phyloP scores from a whole-genome alignment of 2,329 filamentous ascomycete genomes.

The Epichloe gansuensis region DNA sequence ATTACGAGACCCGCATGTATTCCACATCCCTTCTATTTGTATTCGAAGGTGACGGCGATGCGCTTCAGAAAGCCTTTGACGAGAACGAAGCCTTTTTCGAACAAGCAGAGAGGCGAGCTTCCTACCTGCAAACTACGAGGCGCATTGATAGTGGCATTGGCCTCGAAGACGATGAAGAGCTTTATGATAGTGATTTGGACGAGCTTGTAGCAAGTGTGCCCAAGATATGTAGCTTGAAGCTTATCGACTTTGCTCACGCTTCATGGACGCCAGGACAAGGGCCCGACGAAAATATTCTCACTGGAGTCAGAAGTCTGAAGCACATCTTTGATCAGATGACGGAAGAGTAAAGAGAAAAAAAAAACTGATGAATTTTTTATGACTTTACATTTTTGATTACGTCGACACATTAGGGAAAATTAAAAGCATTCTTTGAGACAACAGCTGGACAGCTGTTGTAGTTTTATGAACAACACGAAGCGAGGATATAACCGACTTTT shows the following conservation, averaged over 20 bases:
- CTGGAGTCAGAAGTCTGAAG: constrained; percentile 58
- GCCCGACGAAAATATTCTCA: constrained; percentile 71
- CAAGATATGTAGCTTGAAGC: constrained; percentile 64
- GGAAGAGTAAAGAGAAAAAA: constrained; percentile 9
- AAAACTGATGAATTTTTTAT: not conserved
- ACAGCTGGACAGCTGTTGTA: not conserved
- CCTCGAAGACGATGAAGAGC: constrained; percentile 27
- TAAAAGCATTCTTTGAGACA: not conserved
- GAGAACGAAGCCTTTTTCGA: constrained; percentile 37
- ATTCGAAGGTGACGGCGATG: constrained; percentile 48
- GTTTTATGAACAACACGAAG: not conserved
- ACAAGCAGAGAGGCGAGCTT: constrained; percentile 31
- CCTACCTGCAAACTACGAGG: constrained; percentile 23
- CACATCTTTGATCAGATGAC: constrained; percentile 58
- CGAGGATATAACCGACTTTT: not conserved
- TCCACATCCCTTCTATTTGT: constrained; percentile 50
- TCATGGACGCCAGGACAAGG: constrained; percentile 69
- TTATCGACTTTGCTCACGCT: constrained; percentile 97
- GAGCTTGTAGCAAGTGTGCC: constrained; percentile 35
- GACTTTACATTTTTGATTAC: not conserved
- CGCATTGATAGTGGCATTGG: constrained; percentile 44
- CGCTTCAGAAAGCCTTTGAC: constrained; percentile 39
- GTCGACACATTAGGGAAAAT: not conserved
- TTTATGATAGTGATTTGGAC: constrained; percentile 34
- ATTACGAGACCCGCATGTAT: constrained; percentile 50